These are phyloP conservation scores for Euphrasia arctica DNA, from an alignment of 305 asterid species.

Conservation along the genomic window DNA sequence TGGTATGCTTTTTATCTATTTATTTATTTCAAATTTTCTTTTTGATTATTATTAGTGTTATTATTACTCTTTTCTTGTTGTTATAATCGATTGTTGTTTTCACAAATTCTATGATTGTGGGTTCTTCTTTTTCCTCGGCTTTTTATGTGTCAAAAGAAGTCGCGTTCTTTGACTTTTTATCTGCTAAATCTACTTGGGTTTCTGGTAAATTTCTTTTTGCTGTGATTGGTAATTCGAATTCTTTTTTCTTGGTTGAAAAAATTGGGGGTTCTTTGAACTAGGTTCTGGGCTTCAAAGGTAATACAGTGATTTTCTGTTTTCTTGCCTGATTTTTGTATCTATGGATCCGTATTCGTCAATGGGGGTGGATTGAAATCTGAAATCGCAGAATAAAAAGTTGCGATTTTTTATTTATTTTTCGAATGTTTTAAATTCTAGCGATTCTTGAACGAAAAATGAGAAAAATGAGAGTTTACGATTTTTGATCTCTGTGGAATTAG, in stretches of 20 bases:
- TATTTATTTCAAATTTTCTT: not conserved
- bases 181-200: conserved; percentile 43
- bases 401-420: not conserved
- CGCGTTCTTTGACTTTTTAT: conserved; percentile 35
- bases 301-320: not conserved
- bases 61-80: not conserved
- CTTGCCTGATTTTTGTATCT: not conserved
- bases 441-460: not conserved
- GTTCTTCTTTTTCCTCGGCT: conserved; percentile 22
- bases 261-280: conserved; percentile 24
- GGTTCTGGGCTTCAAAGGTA: conserved; percentile 25
- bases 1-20: conserved; percentile 46
- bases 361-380: too few species aligned
- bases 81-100: conserved; percentile 25
- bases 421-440: not conserved
- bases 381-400: too few species aligned
- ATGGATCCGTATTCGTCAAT: not conserved
- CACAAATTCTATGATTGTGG: conserved; percentile 32
- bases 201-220: conserved; percentile 32
- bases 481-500: conserved; percentile 16
- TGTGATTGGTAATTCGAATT: conserved; percentile 17
- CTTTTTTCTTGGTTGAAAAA: conserved; percentile 10
- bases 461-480: not conserved
- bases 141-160: conserved; percentile 40
- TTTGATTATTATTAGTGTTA: too few species aligned